These are phyloP conservation scores for Boletellus sp. DNA, from an alignment of 1,284 basidiomycete species.

Conservation along the genomic window DNA sequence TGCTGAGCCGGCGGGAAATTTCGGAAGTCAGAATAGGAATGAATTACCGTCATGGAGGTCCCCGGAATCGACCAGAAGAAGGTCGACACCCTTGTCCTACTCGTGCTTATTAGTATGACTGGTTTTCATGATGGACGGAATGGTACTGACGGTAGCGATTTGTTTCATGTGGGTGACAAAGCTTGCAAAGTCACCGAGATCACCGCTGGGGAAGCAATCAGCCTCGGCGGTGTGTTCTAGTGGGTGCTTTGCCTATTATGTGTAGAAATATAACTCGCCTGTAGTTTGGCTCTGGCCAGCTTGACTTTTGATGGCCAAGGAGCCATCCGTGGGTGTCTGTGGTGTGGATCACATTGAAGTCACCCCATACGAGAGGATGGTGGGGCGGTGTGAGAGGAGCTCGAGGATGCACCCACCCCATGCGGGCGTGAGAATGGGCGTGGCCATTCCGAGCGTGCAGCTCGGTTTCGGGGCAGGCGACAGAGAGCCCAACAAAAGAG, in stretches of 20 bases:
- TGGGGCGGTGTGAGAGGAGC: constrained; percentile 50
- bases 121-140: neutral
- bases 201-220: constrained; percentile 45
- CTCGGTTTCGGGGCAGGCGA: constrained; percentile 18
- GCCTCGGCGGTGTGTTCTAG: neutral
- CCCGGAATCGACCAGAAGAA: constrained; percentile 71
- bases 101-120: constrained; percentile 1
- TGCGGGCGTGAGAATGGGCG: constrained; percentile 34
- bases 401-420: constrained; percentile 42
- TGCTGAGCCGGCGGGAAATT: neutral
- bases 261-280: constrained; percentile 37
- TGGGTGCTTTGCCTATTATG: no score
- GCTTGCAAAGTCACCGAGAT: constrained; percentile 77
- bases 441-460: constrained; percentile 11
- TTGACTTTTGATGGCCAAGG: constrained; percentile 66
- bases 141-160: constrained; percentile 49
- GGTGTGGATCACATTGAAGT: constrained; percentile 73
- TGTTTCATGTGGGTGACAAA: constrained; percentile 82
- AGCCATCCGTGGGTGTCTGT: constrained; percentile 84
- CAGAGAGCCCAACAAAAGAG: constrained; percentile 17
- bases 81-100: constrained; percentile 63
- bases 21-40: no score
- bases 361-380: constrained; percentile 68
- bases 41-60: constrained; percentile 74
- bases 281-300: constrained; percentile 73